Evolutionary conservation across 2,329 filamentous ascomycete genomes (phyloP), one percentile per base, ranked within the genome.

Genomic region (Talaromyces sp.): DNA sequence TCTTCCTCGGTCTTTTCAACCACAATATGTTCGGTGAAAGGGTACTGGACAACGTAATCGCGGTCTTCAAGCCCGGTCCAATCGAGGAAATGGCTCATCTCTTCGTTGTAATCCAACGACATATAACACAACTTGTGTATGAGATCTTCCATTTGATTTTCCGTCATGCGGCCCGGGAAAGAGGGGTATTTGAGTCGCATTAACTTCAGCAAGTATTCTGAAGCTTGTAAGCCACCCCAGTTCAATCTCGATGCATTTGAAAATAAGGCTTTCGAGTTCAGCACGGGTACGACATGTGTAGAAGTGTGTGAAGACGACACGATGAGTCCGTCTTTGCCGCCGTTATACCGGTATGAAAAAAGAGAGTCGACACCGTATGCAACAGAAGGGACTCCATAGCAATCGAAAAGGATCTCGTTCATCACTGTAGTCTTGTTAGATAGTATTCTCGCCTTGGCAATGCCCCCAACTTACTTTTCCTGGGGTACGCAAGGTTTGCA

Each of bases 331-430:
- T 90, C 93, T 56, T 82, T 86, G 64, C 94, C 94, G 63, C 89
- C 86, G 73, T 99, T 99, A 78, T 96, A 90, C 63, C 88, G 83
- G 79, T 96, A 99, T 21, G 93, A 95, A 78, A 99, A 99, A 32
- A 99, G 84, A 11, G 92, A 95, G 75, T 99, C 94, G 77, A 99
- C 92, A 56, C 94, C 94, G 75, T 94, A 97, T 19, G 92, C 90
- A 27, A 97, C 83, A 1, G 91, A 93, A 0, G 94, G 93, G 11
- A 90, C 92, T 62, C 86, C 85, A 74, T 99, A 99, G 76, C 92
- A 95, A 75, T 99, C 94, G 73, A 97, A 99, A 11, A 99, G 80
- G 59, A 97, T 93, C 72, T 99, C 94, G 50, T 90, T 96, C 93
- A 97, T 97, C 67, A 90, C 91, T 96, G 65, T 57, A 61, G 46